Conservation (phyloP, 345 rosid genomes). For the Schrenkiella parvula region DNA sequence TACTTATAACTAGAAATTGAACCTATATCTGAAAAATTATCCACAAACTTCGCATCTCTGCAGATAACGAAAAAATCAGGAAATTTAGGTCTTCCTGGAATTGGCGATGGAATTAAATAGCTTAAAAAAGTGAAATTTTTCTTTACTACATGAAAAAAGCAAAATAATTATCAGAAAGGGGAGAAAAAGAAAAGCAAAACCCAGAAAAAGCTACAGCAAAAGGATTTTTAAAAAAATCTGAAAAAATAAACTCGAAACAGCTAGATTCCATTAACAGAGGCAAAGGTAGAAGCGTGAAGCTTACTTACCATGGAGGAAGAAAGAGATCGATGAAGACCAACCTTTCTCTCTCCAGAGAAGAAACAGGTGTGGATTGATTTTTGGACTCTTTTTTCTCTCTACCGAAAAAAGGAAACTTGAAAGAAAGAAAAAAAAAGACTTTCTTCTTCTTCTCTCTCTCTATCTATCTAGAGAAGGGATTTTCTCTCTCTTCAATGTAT, state of each 20-base stretch:
- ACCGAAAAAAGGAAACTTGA: slow-evolving; percentile 21
- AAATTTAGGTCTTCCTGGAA: slow-evolving; percentile 32
- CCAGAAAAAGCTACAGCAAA: slow-evolving; percentile 32
- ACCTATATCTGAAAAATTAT: slow-evolving; percentile 28
- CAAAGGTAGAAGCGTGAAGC: slow-evolving; percentile 30
- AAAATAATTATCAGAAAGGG: slow-evolving; percentile 21
- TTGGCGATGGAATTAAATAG: slow-evolving; percentile 31
- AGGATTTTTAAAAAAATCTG: background rate
- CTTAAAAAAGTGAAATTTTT: slow-evolving; percentile 39
- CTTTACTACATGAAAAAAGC: slow-evolving; percentile 31
- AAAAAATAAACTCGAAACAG: slow-evolving; percentile 25
- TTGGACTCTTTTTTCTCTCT: slow-evolving; percentile 32
- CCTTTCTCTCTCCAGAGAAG: slow-evolving; percentile 20
- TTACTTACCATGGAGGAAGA: slow-evolving; percentile 33
- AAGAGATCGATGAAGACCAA: slow-evolving; percentile 33
- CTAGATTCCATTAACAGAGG: slow-evolving; percentile 40
- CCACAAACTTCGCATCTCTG: slow-evolving; percentile 22
- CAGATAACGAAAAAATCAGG: slow-evolving; percentile 19
- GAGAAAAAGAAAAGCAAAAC: slow-evolving; percentile 1
- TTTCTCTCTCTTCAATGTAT: slow-evolving; percentile 32
- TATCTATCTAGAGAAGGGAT: slow-evolving; percentile 16
- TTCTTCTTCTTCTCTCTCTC: background rate
- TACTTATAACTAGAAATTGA: slow-evolving; percentile 39
- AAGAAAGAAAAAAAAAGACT: slow-evolving; percentile 7
- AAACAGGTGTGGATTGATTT: slow-evolving; percentile 19